Base-by-base conservation (phyloP, 148 eudicot genomes). In the Vaccinium myrtillus region DNA sequence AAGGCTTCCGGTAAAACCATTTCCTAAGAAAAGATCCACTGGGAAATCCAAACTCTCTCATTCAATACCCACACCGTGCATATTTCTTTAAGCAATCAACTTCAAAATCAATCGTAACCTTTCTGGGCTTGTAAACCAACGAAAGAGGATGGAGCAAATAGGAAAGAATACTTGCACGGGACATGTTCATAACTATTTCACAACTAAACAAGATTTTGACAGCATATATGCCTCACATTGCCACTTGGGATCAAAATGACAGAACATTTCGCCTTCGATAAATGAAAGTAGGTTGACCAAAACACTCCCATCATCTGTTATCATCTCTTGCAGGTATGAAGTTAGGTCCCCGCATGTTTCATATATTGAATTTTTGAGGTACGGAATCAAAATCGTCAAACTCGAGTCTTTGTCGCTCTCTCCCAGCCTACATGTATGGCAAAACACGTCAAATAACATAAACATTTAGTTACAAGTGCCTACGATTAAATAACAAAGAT, bases 321-420 rank as follows among this genome's bases (percentile, higher is more conserved):
- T 73, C 80, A 75, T 69, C 83, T 53, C 36, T 6, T 49, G 78
- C 43, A 4, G 61, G 54, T 27, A 61, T 58, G 43, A 12, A 83
- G 6, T 7, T 43, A 30, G 80, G 53, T 54, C 75, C 80, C 30
- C 8, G 36, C 30, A 19, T 8, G 39, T 23, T 48, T 94, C 92
- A 95, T 73, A 93, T 88, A 88, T 87, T 95, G 86, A 91, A 95
- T 74, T 89, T 93, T 83, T 91, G 91, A 56, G 98, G 98, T 55
- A 94, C 98, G 36, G 88, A 43, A 30, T 95, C 98, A 82, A 90
- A 92, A 86, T 95, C 98, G 32, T 95, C 98, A 77, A 93, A 92
- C 81, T 95, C 98, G 81, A 94, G 91, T 83, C 96, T 93, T 75
- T 93, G 98, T 15, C 98, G 89, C 87, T 95, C 98, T 90, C 85